Percentiles rank a stretch among this genome's conserved stretches.
Evolutionary conservation across 306 rosid genomes (phyloP).

Genomic region (Malus sylvestris): DNA sequence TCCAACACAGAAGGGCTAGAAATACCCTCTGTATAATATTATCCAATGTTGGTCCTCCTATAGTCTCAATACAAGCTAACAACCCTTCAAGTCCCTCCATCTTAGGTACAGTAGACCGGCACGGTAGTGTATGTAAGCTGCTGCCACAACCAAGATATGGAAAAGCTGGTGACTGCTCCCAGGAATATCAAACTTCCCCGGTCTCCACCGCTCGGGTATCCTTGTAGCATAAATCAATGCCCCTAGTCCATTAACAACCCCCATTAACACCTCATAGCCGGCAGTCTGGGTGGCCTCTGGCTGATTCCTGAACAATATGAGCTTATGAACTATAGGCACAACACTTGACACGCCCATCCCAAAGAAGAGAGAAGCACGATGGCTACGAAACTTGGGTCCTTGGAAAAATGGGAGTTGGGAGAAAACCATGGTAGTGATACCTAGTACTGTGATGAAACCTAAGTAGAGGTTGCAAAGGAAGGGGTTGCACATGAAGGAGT

Average conservation of each 20-base stretch:
- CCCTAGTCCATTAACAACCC: constrained; percentile 49
- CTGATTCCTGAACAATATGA: constrained; percentile 30
- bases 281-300: constrained; percentile 45
- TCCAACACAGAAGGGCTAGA: background rate
- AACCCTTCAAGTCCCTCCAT: constrained; percentile 52
- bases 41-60: background rate
- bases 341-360: constrained; percentile 48
- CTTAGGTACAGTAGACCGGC: constrained; percentile 44
- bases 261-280: constrained; percentile 50
- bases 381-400: constrained; percentile 32
- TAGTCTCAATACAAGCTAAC: constrained; percentile 5
- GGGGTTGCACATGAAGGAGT: constrained; percentile 63
- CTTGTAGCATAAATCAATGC: constrained; percentile 49
- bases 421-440: constrained; percentile 31
- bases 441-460: constrained; percentile 43
- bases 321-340: constrained; percentile 47
- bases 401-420: constrained; percentile 44
- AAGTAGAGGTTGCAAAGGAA: constrained; percentile 46
- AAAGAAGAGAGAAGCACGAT: constrained; percentile 49
- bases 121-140: constrained; percentile 49
- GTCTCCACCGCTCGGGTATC: constrained; percentile 58
- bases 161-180: constrained; percentile 63
- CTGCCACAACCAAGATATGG: constrained; percentile 64
- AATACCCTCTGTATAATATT: background rate
- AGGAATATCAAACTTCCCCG: constrained; percentile 62